Evolutionary conservation across 2,329 filamentous ascomycete species (phyloP).

Genomic region (Talaromyces amestolkiae): DNA sequence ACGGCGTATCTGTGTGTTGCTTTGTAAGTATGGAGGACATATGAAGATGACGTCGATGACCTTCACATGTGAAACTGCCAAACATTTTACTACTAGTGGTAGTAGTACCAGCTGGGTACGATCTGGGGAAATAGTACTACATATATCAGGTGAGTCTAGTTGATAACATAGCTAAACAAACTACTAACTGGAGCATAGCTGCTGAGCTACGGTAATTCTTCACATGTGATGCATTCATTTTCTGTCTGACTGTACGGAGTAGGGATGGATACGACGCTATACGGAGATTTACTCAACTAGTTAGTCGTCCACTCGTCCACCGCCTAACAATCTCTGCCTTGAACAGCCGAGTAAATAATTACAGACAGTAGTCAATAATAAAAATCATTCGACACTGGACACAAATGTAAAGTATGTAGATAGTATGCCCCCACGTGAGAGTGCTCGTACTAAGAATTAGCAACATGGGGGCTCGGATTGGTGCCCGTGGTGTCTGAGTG

Average conservation of each 20-base stretch:
- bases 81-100: background rate
- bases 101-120: background rate
- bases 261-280: background rate
- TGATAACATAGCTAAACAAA: background rate
- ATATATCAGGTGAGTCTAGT: background rate
- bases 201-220: background rate
- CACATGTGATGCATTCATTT: conserved; percentile 1
- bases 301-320: background rate
- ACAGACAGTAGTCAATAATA: no score
- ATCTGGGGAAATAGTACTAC: conserved; percentile 1
- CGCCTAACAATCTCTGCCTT: background rate
- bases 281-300: background rate
- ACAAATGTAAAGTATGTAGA: background rate
- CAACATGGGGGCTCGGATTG: conserved; percentile 1
- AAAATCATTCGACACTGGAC: no score
- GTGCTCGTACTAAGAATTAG: background rate
- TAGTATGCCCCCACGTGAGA: conserved; percentile 1
- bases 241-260: background rate
- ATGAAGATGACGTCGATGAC: conserved; percentile 15
- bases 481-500: background rate
- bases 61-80: conserved; percentile 16
- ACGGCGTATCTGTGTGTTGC: background rate
- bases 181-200: background rate
- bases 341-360: background rate
- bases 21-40: background rate